A percentile compares a stretch with the other conserved stretches of the same genome.
These are phyloP conservation scores for Graphiopsis chlorocephala DNA, from an alignment of 2,329 filamentous ascomycete genomes.

Conservation along the genomic window DNA sequence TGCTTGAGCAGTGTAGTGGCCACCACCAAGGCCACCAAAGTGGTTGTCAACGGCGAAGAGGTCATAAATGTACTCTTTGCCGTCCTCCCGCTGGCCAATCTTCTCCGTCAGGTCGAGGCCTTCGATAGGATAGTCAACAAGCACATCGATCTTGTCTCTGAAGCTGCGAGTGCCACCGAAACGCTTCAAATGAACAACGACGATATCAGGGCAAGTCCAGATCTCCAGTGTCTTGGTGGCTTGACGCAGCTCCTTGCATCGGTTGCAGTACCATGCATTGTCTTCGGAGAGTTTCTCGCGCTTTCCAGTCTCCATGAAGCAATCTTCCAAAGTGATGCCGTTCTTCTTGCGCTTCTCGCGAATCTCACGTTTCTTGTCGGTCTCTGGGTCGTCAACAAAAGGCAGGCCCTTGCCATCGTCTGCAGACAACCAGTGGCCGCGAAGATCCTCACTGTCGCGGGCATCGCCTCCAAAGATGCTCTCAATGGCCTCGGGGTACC, in stretches of 20 bases:
- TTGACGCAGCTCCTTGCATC: constrained; percentile 88
- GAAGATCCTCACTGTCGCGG: constrained; percentile 48
- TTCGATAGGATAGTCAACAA: constrained; percentile 88
- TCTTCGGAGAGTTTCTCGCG: constrained; percentile 91
- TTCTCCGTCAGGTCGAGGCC: constrained; percentile 77
- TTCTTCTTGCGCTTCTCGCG: constrained; percentile 66
- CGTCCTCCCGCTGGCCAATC: constrained; percentile 75
- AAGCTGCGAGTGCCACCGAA: constrained; percentile 83
- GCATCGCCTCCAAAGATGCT: constrained; percentile 59
- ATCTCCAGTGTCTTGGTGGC: constrained; percentile 96
- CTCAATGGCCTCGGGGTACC: constrained; percentile 69
- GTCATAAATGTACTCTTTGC: constrained; percentile 83
- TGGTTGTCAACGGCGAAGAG: constrained; percentile 95
- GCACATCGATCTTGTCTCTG: constrained; percentile 85
- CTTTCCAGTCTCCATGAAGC: constrained; percentile 90
- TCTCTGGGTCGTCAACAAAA: constrained; percentile 56
- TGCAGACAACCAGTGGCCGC: constrained; percentile 53
- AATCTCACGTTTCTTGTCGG: constrained; percentile 61
- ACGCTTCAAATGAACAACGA: constrained; percentile 91
- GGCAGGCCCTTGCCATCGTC: constrained; percentile 56
- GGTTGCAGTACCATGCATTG: constrained; percentile 95
- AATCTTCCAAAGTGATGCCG: constrained; percentile 84
- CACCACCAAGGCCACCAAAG: constrained; percentile 86
- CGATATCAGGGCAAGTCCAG: constrained; percentile 93
- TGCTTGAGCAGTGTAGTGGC: constrained; percentile 92